Evolutionary conservation across 2,329 filamentous ascomycete genomes (phyloP).

Genomic region (Fusarium caatingaense): DNA sequence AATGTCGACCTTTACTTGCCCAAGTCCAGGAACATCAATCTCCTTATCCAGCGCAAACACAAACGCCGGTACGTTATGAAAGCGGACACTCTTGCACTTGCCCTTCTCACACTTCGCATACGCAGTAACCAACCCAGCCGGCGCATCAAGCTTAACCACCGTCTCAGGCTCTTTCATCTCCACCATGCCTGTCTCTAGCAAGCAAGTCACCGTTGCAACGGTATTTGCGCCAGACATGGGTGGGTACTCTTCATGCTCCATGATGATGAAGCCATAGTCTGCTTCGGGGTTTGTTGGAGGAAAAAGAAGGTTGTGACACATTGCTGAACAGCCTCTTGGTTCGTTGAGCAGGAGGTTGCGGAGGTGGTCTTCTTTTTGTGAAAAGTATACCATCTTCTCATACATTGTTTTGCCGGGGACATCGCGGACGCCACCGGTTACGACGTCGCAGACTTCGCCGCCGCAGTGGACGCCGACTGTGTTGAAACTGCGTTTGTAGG

Average conservation of each 20-base stretch:
- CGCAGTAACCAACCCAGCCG: conserved; percentile 31
- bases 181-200: conserved; percentile 35
- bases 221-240: conserved; percentile 39
- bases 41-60: conserved; percentile 30
- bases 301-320: conserved; percentile 34
- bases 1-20: conserved; percentile 24
- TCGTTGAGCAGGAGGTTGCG: conserved; percentile 33
- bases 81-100: conserved; percentile 34
- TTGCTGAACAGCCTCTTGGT: conserved; percentile 28
- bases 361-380: conserved; percentile 22
- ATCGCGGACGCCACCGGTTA: conserved; percentile 33
- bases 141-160: conserved; percentile 29
- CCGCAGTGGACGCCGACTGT: conserved; percentile 36
- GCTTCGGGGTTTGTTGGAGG: conserved; percentile 31
- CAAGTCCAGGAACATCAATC: conserved; percentile 19
- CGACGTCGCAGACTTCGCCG: conserved; percentile 38
- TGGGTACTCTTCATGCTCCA: conserved; percentile 38
- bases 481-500: conserved; percentile 34
- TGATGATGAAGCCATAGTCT: conserved; percentile 39
- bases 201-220: conserved; percentile 18
- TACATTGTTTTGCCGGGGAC: conserved; percentile 35
- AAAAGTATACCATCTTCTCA: conserved; percentile 39
- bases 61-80: conserved; percentile 37
- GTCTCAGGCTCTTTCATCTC: conserved; percentile 35
- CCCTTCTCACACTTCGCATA: conserved; percentile 29